Base-by-base conservation (phyloP, 208 protist genomes). In the Acanthamoeba polyphaga region DNA sequence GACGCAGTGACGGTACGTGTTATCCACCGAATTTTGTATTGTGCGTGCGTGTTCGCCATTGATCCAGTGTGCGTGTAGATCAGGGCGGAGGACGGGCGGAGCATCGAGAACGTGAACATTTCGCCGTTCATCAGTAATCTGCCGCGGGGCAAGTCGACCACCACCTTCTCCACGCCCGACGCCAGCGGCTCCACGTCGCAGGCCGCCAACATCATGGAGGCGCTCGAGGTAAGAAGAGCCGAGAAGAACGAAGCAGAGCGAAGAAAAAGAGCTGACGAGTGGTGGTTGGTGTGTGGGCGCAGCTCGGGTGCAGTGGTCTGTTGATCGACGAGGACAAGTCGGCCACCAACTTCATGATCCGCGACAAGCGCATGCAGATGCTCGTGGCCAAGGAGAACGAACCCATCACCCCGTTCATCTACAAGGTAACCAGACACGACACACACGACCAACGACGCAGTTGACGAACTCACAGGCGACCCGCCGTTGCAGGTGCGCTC, bases 331-430 rank as follows among this genome's bases (percentile, higher is more conserved):
- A 99, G 96, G 99, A 99, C 96, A 99, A 98, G 10, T 98, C 96
- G 68, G 99, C 99, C 6, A 99, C 99, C 51, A 99, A 99, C 97
- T 98, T 99, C 91, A 99, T 99, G 98, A 98, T 99, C 66, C 98
- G 98, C 13, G 98, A 99, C 94, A 91, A 93, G 49, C 96, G 98
- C 29, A 99, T 99, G 98, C 95, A 98, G 95, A 88, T 95, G 96
- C 97, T 99, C 60, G 98, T 99, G 38, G 95, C 97, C 60, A 92
- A 93, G 43, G 95, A 97, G 29, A 95, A 98, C 94, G 99, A 99
- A 95, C 99, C 99, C 34, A 99, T 99, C 96, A 99, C 98, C 0
- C 98, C 98, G 5, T 99, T 99, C 95, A 96, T 98, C 38, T 95
- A 98, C 60, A 96, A 96, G 94, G 95, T 92, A 29, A 43, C 68